phyloP scores from a whole-genome alignment of 2,329 filamentous ascomycete species.

The Trichoderma hamatum region DNA sequence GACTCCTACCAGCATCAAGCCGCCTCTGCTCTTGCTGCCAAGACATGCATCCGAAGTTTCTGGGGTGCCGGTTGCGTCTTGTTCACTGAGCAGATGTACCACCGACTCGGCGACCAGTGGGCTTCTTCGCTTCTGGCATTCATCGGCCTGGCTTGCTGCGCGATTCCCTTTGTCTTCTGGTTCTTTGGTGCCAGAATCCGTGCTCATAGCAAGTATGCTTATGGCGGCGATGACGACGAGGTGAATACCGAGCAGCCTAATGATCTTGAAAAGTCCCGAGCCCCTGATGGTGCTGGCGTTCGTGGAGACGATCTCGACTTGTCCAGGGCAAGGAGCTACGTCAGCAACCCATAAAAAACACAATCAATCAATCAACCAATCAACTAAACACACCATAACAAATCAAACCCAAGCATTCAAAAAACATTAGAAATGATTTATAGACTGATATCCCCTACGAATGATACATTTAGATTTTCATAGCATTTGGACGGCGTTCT shows the following conservation, averaged over 20 bases:
- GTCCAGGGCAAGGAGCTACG: constrained; percentile 50
- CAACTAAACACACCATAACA: background rate
- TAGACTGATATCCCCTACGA: constrained; percentile 15
- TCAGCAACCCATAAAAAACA: constrained; percentile 47
- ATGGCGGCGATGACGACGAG: constrained; percentile 55
- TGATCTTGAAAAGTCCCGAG: constrained; percentile 45
- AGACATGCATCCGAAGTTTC: constrained; percentile 77
- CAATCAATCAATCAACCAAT: background rate
- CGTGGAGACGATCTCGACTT: constrained; percentile 46
- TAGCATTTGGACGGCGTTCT: constrained; percentile 21
- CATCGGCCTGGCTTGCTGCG: constrained; percentile 75
- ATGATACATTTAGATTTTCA: background rate
- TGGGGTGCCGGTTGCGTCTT: constrained; percentile 79
- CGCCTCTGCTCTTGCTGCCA: constrained; percentile 78
- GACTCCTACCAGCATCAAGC: constrained; percentile 71
- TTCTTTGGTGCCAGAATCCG: constrained; percentile 73
- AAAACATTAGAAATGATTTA: background rate
- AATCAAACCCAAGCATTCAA: background rate
- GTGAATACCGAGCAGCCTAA: constrained; percentile 29
- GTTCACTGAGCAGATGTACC: constrained; percentile 82
- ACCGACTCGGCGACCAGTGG: constrained; percentile 73
- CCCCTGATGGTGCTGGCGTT: constrained; percentile 32
- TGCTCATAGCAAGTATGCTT: constrained; percentile 71
- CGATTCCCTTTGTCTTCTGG: constrained; percentile 83
- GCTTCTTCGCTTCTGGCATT: constrained; percentile 73